These are phyloP conservation scores for Colletotrichum siamense DNA, from an alignment of 2,329 filamentous ascomycete genomes.

Conservation along the genomic window DNA sequence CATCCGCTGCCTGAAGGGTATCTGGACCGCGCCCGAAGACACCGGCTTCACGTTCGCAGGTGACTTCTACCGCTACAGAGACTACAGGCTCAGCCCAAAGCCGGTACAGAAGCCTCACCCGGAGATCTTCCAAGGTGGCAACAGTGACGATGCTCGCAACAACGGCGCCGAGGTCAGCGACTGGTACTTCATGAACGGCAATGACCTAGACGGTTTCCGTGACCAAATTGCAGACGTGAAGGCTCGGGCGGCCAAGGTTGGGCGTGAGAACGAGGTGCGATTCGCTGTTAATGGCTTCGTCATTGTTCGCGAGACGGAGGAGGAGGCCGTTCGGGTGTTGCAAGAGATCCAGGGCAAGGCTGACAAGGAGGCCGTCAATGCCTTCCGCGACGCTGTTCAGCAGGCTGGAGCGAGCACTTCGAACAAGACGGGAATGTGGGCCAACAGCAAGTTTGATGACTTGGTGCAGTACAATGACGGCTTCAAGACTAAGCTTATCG, in stretches of 20 bases:
- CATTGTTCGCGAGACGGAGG: constrained; percentile 54
- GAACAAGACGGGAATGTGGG: constrained; percentile 59
- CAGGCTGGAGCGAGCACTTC: constrained; percentile 52
- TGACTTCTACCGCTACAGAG: constrained; percentile 58
- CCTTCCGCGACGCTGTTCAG: constrained; percentile 53
- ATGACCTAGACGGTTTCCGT: constrained; percentile 57
- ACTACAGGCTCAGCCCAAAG: constrained; percentile 55
- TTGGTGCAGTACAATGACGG: constrained; percentile 61
- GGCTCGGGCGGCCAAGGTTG: constrained; percentile 46
- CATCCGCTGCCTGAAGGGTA: constrained; percentile 54
- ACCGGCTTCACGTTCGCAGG: constrained; percentile 54
- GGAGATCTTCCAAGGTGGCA: constrained; percentile 59
- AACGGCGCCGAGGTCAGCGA: constrained; percentile 53
- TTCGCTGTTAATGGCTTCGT: constrained; percentile 58
- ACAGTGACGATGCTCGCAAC: constrained; percentile 53
- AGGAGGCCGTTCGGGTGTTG: constrained; percentile 52
- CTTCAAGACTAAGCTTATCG: constrained; percentile 60
- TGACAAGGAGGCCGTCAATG: constrained; percentile 53
- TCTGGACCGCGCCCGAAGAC: constrained; percentile 49
- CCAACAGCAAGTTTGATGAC: constrained; percentile 55
- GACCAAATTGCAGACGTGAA: constrained; percentile 55
- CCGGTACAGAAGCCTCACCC: constrained; percentile 54
- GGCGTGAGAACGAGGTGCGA: constrained; percentile 44
- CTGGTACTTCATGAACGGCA: constrained; percentile 64
- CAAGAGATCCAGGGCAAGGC: constrained; percentile 60